These are phyloP conservation scores for Polytrichum formosum DNA, from an alignment of 225 moss, liverwort and hornwort genomes.

Conservation along the genomic window DNA sequence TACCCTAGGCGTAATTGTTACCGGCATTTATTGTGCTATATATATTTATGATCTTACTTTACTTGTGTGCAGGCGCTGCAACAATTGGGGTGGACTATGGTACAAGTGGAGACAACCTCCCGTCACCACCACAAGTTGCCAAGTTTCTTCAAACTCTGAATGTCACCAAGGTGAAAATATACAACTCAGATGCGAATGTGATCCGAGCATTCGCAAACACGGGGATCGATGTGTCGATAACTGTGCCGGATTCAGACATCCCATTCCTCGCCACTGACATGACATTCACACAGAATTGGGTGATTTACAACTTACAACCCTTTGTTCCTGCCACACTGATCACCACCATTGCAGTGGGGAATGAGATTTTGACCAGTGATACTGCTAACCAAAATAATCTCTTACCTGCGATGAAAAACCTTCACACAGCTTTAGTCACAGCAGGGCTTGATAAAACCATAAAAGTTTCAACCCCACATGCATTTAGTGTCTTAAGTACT, in stretches of 20 bases:
- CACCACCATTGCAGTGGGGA: slow-evolving; percentile 69
- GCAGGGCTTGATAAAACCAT: slow-evolving; percentile 51
- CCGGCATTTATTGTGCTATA: no score
- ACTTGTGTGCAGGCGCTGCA: slow-evolving; percentile 23
- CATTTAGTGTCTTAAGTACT: slow-evolving; percentile 57
- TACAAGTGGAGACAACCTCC: slow-evolving; percentile 50
- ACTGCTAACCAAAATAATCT: slow-evolving; percentile 47
- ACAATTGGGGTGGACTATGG: slow-evolving; percentile 55
- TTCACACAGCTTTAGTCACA: slow-evolving; percentile 53
- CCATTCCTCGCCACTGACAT: slow-evolving; percentile 30
- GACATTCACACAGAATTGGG: slow-evolving; percentile 71
- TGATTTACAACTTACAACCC: slow-evolving; percentile 57
- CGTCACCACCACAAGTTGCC: slow-evolving; percentile 34
- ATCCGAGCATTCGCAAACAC: slow-evolving; percentile 48
- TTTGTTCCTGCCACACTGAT: slow-evolving; percentile 53
- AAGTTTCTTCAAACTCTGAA: slow-evolving; percentile 40
- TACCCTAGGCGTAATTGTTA: no score
- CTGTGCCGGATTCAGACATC: slow-evolving; percentile 41
- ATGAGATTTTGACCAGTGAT: slow-evolving; percentile 64
- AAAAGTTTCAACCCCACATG: slow-evolving; percentile 73
- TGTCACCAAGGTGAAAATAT: slow-evolving; percentile 50
- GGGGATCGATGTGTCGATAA: slow-evolving; percentile 52
- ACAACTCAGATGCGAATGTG: slow-evolving; percentile 39
- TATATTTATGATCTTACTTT: background rate
- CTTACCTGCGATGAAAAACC: slow-evolving; percentile 74